Percentiles rank a stretch among this genome's conserved stretches.
These are phyloP conservation scores for Phaeosphaeriaceae sp. DNA, from an alignment of 2,329 filamentous ascomycete genomes.

Conservation along the genomic window DNA sequence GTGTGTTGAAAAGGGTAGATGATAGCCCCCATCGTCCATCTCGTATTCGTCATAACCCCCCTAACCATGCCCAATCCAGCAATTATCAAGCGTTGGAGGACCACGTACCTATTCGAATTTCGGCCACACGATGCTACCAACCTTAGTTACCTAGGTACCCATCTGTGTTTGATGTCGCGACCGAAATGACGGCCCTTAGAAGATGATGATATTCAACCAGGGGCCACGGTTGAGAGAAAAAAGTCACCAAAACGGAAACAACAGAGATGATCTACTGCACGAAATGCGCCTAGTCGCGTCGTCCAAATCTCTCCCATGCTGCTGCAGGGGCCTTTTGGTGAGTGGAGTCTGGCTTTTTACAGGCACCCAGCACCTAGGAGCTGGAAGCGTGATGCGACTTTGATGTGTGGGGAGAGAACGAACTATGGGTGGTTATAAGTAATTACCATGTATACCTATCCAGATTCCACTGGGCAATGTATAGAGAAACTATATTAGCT, in stretches of 20 bases:
- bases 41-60: constrained; percentile 9
- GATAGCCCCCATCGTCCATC: neutral
- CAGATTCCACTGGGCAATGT: too few relatives aligned
- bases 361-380: neutral
- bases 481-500: too few relatives aligned
- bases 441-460: neutral
- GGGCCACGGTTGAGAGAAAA: neutral
- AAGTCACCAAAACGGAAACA: neutral
- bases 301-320: constrained; percentile 1
- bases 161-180: neutral
- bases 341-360: neutral
- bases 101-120: constrained; percentile 2
- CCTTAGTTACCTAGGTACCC: neutral
- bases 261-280: constrained; percentile 11
- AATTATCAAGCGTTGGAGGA: neutral
- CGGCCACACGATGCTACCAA: constrained; percentile 3
- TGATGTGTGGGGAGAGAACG: neutral
- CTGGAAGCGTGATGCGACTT: constrained; percentile 4
- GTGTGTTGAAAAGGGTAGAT: neutral
- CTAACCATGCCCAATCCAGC: neutral
- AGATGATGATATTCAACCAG: constrained; percentile 1
- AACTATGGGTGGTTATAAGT: too few relatives aligned
- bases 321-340: constrained; percentile 15
- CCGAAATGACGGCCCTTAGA: neutral
- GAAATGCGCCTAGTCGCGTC: constrained; percentile 13